A percentile compares a stretch with the other conserved stretches of the same genome.
phyloP scores from a whole-genome alignment of 192 early-diverging fungal species.

The Neocallimastix lanati region DNA sequence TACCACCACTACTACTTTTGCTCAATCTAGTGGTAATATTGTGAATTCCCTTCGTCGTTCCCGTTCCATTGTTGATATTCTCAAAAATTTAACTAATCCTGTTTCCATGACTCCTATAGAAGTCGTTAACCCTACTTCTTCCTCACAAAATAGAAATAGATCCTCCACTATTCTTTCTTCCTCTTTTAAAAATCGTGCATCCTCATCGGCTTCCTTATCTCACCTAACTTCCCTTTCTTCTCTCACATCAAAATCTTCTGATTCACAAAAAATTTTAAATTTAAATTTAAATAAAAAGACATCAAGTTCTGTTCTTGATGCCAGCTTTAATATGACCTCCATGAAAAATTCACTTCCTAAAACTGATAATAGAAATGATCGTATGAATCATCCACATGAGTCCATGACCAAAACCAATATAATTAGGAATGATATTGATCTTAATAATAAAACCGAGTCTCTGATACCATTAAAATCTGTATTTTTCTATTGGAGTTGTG shows the following conservation, averaged over 20 bases:
- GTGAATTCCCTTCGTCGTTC: not conserved
- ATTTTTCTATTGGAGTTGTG: conserved; percentile 71
- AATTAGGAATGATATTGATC: not conserved
- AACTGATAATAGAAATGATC: not conserved
- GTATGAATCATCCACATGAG: no score
- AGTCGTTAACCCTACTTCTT: not conserved
- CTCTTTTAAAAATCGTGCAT: not conserved
- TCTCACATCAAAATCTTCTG: not conserved
- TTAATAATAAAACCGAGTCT: not conserved
- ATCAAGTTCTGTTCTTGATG: not conserved
- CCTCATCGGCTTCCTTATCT: not conserved
- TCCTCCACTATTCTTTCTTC: not conserved
- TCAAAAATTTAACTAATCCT: not conserved
- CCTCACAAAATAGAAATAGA: not conserved
- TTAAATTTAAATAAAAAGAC: not conserved
- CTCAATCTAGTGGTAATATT: conserved; percentile 3
- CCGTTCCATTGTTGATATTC: not conserved
- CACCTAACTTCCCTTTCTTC: not conserved
- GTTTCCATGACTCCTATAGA: not conserved
- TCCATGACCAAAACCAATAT: no score
- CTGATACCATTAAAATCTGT: conserved; percentile 32
- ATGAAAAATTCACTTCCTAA: not conserved
- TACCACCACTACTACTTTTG: conserved; percentile 3
- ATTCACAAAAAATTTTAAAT: not conserved
- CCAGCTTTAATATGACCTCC: not conserved